Evolutionary conservation across 805 yeast species (phyloP), one percentile per base, ranked within the genome.

Genomic region (Starmerella sirachaensis): DNA sequence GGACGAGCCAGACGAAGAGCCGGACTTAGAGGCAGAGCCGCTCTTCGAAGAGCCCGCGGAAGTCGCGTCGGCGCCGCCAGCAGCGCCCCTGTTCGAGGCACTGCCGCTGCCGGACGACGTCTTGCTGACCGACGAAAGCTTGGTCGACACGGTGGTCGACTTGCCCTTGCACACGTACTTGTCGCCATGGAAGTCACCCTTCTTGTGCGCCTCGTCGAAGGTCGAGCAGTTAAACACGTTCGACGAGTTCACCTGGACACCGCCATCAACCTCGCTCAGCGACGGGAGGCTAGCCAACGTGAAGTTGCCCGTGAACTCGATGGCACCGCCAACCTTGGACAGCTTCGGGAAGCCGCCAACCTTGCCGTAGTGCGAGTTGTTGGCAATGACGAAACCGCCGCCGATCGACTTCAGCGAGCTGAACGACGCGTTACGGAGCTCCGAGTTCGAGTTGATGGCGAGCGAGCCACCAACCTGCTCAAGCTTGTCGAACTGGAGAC

Each of bases 181-280:
- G 69, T 83, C 84, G 74, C 98, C 98, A 67, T 77, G 84, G 63
- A 91, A 76, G 60, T 71, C 81, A 64, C 93, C 93, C 54, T 70
- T 69, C 56, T 66, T 62, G 71, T 82, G 76, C 59, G 83, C 72
- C 38, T 62, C 55, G 61, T 79, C 72, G 68, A 86, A 83, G 38
- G 70, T 66, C 46, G 69, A 60, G 75, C 98, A 91, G 65, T 84
- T 75, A 64, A 83, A 76, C 55, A 79, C 78, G 37, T 36, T 42
- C 38, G 31, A 21, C 44, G 94, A 70, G 59, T 78, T 78, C 57
- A 91, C 70, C 57, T 66, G 65, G 65, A 86, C 93, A 63, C 94
- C 95, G 74, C 98, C 98, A 60, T 74, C 74, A 55, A 91, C 94
- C 56, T 78, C 72, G 53, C 63, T 67, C 61, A 91, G 74, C 24